These are phyloP conservation scores for Amylocystis lapponica DNA, from an alignment of 768 basidiomycete genomes.

Conservation along the genomic window DNA sequence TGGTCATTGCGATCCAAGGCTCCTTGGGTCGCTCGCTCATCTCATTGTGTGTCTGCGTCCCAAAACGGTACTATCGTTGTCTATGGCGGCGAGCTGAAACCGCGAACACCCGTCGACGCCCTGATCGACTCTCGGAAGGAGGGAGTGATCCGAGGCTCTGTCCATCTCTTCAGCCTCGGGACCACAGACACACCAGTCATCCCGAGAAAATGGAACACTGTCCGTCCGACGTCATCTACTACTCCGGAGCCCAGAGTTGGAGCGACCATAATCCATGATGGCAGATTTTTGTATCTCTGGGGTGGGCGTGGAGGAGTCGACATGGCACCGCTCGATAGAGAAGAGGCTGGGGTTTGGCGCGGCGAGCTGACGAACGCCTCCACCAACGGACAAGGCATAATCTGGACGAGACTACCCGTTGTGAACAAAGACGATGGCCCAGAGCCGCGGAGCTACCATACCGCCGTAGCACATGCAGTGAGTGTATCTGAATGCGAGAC, in stretches of 20 bases:
- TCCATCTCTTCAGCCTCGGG: slow-evolving; percentile 25
- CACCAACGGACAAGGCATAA: background rate
- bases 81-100: slow-evolving; percentile 40
- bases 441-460: slow-evolving; percentile 31
- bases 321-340: slow-evolving; percentile 29
- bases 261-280: slow-evolving; percentile 9
- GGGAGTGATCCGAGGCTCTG: slow-evolving; percentile 7
- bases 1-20: slow-evolving; percentile 25
- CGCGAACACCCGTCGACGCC: slow-evolving; percentile 35
- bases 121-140: slow-evolving; percentile 23
- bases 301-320: slow-evolving; percentile 39
- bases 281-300: slow-evolving; percentile 30
- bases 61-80: slow-evolving; percentile 24
- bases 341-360: slow-evolving; percentile 15
- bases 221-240: slow-evolving; percentile 10
- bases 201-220: slow-evolving; percentile 4
- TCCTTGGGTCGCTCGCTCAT: slow-evolving; percentile 31
- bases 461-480: slow-evolving; percentile 25
- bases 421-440: slow-evolving; percentile 28
- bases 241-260: slow-evolving; percentile 22
- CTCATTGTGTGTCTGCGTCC: slow-evolving; percentile 33
- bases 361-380: background rate
- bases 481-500: slow-evolving; percentile 3
- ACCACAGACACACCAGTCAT: background rate
- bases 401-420: slow-evolving; percentile 27